A percentile compares a stretch with the other conserved stretches of the same genome.
Evolutionary conservation across 2,329 filamentous ascomycete species (phyloP).

Genomic region (Paracorniculantispora psalliotae): DNA sequence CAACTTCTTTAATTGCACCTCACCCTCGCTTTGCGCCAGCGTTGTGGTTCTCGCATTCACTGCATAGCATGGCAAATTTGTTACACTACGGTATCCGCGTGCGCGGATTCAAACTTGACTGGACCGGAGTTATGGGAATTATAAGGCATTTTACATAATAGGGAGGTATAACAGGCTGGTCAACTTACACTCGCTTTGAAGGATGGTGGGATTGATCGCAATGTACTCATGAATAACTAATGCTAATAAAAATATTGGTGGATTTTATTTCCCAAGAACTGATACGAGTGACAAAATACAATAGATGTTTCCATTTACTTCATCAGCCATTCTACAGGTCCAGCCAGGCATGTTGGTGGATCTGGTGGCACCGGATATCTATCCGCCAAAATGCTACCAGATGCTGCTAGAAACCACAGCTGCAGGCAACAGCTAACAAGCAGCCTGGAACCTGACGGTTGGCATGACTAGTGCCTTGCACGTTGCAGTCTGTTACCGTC

Average conservation of each 20-base stretch:
- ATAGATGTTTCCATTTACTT: too few species aligned
- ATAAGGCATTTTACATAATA: not conserved
- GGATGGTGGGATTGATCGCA: not conserved
- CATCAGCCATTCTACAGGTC: too few species aligned
- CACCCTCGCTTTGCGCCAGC: not conserved
- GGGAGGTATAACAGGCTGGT: not conserved
- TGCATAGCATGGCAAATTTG: not conserved
- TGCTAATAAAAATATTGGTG: slow-evolving; percentile 5
- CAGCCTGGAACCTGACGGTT: not conserved
- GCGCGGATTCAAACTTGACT: not conserved
- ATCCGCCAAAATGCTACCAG: not conserved
- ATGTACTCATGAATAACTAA: not conserved
- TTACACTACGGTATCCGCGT: not conserved
- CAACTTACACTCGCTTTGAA: not conserved
- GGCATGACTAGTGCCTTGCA: not conserved
- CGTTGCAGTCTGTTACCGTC: not conserved
- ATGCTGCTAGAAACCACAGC: not conserved
- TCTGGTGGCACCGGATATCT: not conserved
- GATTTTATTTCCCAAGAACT: too few species aligned
- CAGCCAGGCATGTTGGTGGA: not conserved
- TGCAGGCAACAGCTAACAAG: not conserved
- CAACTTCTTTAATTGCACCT: not conserved
- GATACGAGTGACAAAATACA: too few species aligned
- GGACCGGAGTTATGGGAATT: not conserved
- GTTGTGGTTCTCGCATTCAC: not conserved